Evolutionary conservation across 257 asterid species (phyloP).

Genomic region (Handroanthus guayacan): DNA sequence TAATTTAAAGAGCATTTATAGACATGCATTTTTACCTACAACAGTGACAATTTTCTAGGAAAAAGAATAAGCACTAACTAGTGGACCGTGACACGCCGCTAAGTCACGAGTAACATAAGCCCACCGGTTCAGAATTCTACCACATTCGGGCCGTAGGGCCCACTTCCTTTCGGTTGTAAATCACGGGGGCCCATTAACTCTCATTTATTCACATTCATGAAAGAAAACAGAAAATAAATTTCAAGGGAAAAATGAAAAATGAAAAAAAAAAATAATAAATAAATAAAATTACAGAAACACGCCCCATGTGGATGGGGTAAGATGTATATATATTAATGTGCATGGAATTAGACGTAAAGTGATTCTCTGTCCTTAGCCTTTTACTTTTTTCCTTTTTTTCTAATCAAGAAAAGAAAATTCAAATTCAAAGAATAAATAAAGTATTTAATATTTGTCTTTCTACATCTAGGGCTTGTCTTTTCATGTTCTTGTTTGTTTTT

Average conservation of each 20-base stretch:
- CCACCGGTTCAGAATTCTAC: constrained; percentile 20
- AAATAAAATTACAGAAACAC: constrained; percentile 12
- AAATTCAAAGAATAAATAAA: constrained; percentile 22
- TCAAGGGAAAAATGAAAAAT: too few relatives aligned
- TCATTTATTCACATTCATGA: constrained; percentile 32
- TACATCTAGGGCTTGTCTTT: constrained; percentile 48
- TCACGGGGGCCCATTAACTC: constrained; percentile 46
- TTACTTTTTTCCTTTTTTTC: constrained; percentile 37
- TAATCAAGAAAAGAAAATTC: constrained; percentile 4
- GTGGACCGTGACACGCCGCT: constrained; percentile 56
- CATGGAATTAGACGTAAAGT: constrained; percentile 52
- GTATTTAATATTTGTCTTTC: constrained; percentile 48
- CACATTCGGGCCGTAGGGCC: constrained; percentile 44
- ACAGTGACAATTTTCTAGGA: neutral
- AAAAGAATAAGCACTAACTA: neutral
- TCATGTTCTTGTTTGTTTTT: constrained; percentile 43
- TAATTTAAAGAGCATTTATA: too few relatives aligned
- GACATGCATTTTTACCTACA: neutral
- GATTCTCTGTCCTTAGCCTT: constrained; percentile 49
- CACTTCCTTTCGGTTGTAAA: constrained; percentile 33
- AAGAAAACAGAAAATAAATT: neutral
- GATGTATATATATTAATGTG: constrained; percentile 30
- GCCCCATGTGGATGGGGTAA: constrained; percentile 42
- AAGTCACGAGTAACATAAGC: constrained; percentile 45
- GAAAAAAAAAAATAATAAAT: neutral